phyloP scores from a whole-genome alignment of 441 rosid species.

The Populus tomentosa region DNA sequence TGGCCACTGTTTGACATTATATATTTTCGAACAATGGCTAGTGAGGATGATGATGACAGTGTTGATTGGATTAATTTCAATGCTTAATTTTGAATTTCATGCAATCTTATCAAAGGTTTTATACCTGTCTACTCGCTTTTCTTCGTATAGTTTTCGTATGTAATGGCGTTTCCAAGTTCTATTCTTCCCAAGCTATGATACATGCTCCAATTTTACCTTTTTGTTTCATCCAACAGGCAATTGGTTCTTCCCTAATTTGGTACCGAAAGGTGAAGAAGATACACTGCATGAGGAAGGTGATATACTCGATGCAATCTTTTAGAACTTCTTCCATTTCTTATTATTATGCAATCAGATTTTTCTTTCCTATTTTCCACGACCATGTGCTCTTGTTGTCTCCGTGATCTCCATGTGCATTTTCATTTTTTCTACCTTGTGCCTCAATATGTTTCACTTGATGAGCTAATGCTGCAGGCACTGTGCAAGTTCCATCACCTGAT shows the following conservation, averaged over 20 bases:
- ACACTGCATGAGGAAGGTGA: neutral
- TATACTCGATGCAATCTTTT: neutral
- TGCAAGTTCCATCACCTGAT: neutral
- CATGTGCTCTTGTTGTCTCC: too few species aligned
- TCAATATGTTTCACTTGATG: too few species aligned
- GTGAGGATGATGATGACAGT: too few species aligned
- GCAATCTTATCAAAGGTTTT: too few species aligned
- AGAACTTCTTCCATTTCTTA: neutral
- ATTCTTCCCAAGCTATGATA: neutral
- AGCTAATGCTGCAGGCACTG: neutral
- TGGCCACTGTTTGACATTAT: too few species aligned
- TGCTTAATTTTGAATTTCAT: too few species aligned
- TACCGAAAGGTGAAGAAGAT: accelerated
- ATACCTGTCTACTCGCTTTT: too few species aligned
- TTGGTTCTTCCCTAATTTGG: neutral
- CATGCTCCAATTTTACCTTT: neutral
- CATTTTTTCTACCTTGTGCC: neutral
- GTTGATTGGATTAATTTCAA: too few species aligned
- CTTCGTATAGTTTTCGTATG: neutral
- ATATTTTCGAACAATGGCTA: too few species aligned
- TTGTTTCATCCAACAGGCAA: neutral
- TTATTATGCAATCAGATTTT: too few species aligned
- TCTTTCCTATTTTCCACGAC: too few species aligned
- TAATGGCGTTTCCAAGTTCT: neutral
- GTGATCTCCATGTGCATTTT: neutral